Percentiles rank a stretch among this genome's conserved stretches.
Conservation (phyloP, 805 yeast species). For the Ogataea angusta region DNA sequence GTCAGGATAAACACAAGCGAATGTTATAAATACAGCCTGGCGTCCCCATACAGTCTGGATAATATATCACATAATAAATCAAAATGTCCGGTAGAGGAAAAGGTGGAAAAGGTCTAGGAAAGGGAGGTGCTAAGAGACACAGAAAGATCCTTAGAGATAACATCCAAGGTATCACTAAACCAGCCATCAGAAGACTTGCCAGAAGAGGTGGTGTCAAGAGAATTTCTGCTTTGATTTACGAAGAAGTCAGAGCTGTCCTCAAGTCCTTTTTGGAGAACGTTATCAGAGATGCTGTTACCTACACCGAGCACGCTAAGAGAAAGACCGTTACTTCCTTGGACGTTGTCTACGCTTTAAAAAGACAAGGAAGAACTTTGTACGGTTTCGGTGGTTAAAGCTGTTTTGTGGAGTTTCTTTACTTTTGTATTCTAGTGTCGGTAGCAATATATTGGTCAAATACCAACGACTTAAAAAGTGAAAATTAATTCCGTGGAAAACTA, state of each 20-base stretch:
- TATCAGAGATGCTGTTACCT: conserved; percentile 98
- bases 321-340: conserved; percentile 98
- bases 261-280: conserved; percentile 95
- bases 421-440: conserved; percentile 22
- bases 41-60: conserved; percentile 7
- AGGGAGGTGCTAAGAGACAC: conserved; percentile 99
- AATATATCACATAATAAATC: conserved; percentile 11
- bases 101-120: conserved; percentile 99
- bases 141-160: conserved; percentile 99
- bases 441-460: conserved; percentile 14
- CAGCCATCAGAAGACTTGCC: conserved; percentile 99
- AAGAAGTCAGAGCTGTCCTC: conserved; percentile 96
- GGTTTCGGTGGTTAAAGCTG: conserved; percentile 96
- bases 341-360: conserved; percentile 98
- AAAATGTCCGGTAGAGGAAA: conserved; percentile 99
- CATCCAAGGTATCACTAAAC: conserved; percentile 99
- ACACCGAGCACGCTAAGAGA: conserved; percentile 99
- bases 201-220: conserved; percentile 99
- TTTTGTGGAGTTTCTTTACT: conserved; percentile 12
- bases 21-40: conserved; percentile 15
- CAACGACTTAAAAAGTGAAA: conserved; percentile 6
- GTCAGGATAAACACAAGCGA: conserved; percentile 10
- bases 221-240: conserved; percentile 97
- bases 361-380: conserved; percentile 99
- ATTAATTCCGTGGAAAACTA: conserved; percentile 12